Conservation (phyloP, 1,284 basidiomycete species). For the Psilocybe mexicana region DNA sequence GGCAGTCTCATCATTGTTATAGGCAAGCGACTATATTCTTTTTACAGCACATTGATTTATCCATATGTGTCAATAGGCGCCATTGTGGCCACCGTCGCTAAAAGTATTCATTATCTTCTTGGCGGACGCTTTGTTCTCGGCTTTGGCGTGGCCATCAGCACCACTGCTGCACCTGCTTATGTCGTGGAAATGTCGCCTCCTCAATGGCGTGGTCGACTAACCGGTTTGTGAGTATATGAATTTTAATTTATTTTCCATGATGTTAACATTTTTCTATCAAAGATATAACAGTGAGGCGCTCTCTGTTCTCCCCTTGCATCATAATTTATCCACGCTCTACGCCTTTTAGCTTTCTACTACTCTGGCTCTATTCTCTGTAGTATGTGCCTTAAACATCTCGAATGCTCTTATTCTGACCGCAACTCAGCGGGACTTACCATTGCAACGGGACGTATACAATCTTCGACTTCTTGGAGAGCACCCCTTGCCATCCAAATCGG, state of each 20-base stretch:
- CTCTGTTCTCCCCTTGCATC: neutral
- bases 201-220: slow-evolving; percentile 63
- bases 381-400: neutral
- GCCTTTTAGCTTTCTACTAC: slow-evolving; percentile 43
- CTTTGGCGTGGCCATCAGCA: slow-evolving; percentile 48
- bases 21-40: slow-evolving; percentile 22
- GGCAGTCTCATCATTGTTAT: slow-evolving; percentile 47
- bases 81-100: slow-evolving; percentile 45
- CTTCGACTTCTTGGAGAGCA: slow-evolving; percentile 47
- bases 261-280: neutral
- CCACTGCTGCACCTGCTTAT: slow-evolving; percentile 51
- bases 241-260: neutral
- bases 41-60: neutral
- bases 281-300: slow-evolving; percentile 39
- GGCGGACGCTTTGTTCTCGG: slow-evolving; percentile 52
- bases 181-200: slow-evolving; percentile 60
- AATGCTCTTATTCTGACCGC: slow-evolving; percentile 6
- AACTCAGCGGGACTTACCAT: slow-evolving; percentile 43
- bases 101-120: slow-evolving; percentile 42
- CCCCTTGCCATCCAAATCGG: slow-evolving; percentile 54
- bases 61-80: slow-evolving; percentile 30
- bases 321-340: neutral
- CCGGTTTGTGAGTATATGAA: slow-evolving; percentile 43
- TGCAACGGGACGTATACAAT: slow-evolving; percentile 42
- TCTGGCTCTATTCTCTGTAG: slow-evolving; percentile 40